A percentile compares a stretch with the other conserved stretches of the same genome.
Evolutionary conservation across 805 yeast genomes (phyloP).

Genomic region (Kazachstania viticola): DNA sequence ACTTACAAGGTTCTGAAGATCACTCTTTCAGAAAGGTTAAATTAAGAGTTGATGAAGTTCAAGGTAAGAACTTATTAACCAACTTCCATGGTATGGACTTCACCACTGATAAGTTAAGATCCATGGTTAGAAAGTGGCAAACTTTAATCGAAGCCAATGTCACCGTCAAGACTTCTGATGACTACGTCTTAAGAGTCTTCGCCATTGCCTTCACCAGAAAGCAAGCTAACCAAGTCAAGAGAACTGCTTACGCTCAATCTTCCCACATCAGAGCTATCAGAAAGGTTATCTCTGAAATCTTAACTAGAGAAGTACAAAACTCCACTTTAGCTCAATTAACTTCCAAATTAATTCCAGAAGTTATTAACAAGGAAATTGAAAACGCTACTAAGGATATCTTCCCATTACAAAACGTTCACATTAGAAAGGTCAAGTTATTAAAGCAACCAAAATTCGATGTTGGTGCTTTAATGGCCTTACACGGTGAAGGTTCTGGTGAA

Average conservation of each 20-base stretch:
- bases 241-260: conserved; percentile 94
- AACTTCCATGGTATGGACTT: conserved; percentile 99
- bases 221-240: conserved; percentile 91
- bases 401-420: conserved; percentile 97
- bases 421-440: conserved; percentile 96
- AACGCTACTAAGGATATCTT: conserved; percentile 87
- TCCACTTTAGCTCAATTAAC: conserved; percentile 93
- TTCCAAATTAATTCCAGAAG: conserved; percentile 95
- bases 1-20: conserved; percentile 97
- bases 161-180: conserved; percentile 95
- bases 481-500: conserved; percentile 87
- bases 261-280: conserved; percentile 95
- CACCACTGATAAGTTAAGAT: conserved; percentile 93
- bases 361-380: conserved; percentile 95
- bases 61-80: conserved; percentile 95
- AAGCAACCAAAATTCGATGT: conserved; percentile 98
- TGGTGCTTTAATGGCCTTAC: conserved; percentile 89
- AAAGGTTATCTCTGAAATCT: conserved; percentile 92
- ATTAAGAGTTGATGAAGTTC: conserved; percentile 97
- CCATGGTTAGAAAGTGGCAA: conserved; percentile 98
- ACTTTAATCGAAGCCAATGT: conserved; percentile 94
- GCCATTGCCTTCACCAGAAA: conserved; percentile 98
- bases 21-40: conserved; percentile 95
- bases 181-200: conserved; percentile 89
- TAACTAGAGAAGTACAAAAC: conserved; percentile 91